Evolutionary conservation across 2,329 filamentous ascomycete species (phyloP).

Genomic region (Apiospora kogelbergensis): DNA sequence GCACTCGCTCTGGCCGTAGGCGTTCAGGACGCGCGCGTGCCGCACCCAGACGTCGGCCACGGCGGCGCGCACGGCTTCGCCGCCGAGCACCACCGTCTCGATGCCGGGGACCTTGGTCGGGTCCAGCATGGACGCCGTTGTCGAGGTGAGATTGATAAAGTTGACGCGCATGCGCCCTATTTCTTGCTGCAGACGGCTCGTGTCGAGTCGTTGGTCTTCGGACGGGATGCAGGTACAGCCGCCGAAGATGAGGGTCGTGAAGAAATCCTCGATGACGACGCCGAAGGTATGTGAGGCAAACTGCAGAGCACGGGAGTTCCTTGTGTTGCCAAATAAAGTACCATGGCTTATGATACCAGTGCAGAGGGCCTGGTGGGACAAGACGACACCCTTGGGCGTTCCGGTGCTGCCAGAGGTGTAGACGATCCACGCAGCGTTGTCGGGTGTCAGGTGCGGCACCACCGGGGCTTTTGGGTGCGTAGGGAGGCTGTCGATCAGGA

Average conservation of each 20-base stretch:
- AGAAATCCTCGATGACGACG: background rate
- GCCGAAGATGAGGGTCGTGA: background rate
- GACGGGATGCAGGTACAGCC: slow-evolving; percentile 2
- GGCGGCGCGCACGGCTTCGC: slow-evolving; percentile 61
- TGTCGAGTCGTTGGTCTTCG: slow-evolving; percentile 19
- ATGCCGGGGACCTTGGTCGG: slow-evolving; percentile 69
- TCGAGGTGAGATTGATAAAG: slow-evolving; percentile 83
- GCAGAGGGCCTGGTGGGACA: slow-evolving; percentile 73
- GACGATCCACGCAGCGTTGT: slow-evolving; percentile 32
- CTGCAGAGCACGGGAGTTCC: slow-evolving; percentile 36
- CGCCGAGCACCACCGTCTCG: slow-evolving; percentile 75
- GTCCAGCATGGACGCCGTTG: slow-evolving; percentile 74
- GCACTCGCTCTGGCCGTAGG: slow-evolving; percentile 81
- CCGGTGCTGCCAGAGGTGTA: slow-evolving; percentile 86
- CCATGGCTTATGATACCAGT: slow-evolving; percentile 72
- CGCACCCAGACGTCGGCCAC: slow-evolving; percentile 66
- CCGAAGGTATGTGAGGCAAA: background rate
- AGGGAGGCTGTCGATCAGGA: too few species aligned
- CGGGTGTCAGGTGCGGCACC: too few species aligned
- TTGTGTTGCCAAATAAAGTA: slow-evolving; percentile 60
- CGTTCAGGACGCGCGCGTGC: slow-evolving; percentile 72
- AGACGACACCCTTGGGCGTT: slow-evolving; percentile 73
- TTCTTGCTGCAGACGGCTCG: slow-evolving; percentile 31
- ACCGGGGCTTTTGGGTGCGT: too few species aligned
- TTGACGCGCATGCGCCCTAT: slow-evolving; percentile 27